These are phyloP conservation scores for Massospora cicadina DNA, from an alignment of 371 early-diverging fungal genomes.

Conservation along the genomic window DNA sequence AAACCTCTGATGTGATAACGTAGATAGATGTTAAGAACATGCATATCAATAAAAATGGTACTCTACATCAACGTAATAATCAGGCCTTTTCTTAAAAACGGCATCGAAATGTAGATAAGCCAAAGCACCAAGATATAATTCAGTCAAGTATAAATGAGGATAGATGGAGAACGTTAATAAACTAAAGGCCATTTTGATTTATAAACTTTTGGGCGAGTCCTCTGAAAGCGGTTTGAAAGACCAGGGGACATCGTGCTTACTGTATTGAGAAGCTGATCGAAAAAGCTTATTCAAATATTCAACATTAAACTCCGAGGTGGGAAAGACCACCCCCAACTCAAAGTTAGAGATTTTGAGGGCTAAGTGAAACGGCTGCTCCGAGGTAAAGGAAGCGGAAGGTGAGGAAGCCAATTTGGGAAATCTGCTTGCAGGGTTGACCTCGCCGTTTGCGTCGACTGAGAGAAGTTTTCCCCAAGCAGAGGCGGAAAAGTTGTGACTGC, in stretches of 20 bases:
- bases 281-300: neutral
- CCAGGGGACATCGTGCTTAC: neutral
- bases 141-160: no score
- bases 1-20: no score
- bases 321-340: neutral
- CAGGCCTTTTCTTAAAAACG: no score
- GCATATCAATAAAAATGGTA: no score
- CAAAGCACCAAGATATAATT: no score
- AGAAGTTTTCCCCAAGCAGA: conserved; percentile 7
- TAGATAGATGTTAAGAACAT: no score
- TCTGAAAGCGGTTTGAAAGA: no score
- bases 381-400: neutral
- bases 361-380: neutral
- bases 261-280: neutral
- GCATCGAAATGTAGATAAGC: no score
- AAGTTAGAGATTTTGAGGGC: neutral
- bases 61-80: no score
- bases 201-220: no score
- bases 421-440: neutral
- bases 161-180: no score
- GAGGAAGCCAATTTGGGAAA: neutral
- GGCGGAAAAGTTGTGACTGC: conserved; percentile 4
- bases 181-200: no score
- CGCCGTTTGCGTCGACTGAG: neutral
- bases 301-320: neutral